These are phyloP conservation scores for Pythium angustatum DNA, from an alignment of 352 stramenopile genomes.

Conservation along the genomic window DNA sequence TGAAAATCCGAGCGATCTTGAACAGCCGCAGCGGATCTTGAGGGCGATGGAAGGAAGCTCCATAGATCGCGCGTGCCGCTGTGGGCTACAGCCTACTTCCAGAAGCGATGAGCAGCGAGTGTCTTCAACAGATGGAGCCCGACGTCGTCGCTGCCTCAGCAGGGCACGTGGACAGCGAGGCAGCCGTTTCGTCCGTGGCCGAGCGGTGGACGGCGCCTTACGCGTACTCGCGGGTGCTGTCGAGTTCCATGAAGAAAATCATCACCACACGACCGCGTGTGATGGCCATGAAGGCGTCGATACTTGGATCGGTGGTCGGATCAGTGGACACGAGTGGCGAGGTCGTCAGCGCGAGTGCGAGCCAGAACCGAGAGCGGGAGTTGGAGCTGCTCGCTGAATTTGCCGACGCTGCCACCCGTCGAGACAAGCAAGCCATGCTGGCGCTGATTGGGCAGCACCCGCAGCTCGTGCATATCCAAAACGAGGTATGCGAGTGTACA, in stretches of 20 bases:
- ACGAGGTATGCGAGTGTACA: no score
- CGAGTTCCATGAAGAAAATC: conserved; percentile 61
- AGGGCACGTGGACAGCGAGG: neutral
- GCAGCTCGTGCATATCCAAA: conserved; percentile 30
- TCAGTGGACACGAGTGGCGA: no score
- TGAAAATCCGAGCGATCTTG: conserved; percentile 1
- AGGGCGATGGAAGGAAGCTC: no score
- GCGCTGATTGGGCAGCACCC: conserved; percentile 36
- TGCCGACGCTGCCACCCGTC: conserved; percentile 36
- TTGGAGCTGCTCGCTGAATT: conserved; percentile 32
- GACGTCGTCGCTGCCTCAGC: neutral
- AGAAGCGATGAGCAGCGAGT: conserved; percentile 7
- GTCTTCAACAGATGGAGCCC: neutral
- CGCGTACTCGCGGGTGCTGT: conserved; percentile 45
- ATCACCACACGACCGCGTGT: conserved; percentile 34
- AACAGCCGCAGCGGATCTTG: neutral
- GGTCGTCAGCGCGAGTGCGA: neutral
- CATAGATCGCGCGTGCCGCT: no score
- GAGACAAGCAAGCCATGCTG: conserved; percentile 57
- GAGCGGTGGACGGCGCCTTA: conserved; percentile 17
- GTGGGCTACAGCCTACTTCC: no score
- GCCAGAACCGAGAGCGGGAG: conserved; percentile 27
- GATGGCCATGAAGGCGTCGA: conserved; percentile 9
- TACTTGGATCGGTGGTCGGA: no score
- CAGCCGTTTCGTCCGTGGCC: neutral